phyloP scores from a whole-genome alignment of 352 stramenopile species.

The Phytophthora pseudosyringae region DNA sequence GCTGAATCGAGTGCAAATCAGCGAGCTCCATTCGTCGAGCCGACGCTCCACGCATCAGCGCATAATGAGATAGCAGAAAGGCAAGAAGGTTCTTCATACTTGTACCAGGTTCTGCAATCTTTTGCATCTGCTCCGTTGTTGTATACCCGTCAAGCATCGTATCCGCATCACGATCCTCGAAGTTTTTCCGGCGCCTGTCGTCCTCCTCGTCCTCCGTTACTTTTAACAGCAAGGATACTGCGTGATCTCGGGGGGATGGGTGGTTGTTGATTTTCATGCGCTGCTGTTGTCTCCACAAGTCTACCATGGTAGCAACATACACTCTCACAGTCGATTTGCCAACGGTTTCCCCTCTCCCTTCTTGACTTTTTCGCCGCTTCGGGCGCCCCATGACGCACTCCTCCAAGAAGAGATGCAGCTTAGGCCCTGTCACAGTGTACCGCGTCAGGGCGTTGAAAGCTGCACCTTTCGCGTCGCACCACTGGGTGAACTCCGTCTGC shows the following conservation, averaged over 20 bases:
- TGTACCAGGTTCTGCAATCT: conserved; percentile 1
- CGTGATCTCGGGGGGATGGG: background rate
- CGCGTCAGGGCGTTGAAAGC: background rate
- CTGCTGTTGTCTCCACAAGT: conserved; percentile 1
- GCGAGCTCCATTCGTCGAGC: conserved; percentile 2
- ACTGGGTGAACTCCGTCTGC: background rate
- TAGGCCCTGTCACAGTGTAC: background rate
- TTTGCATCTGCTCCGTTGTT: background rate
- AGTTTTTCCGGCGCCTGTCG: background rate
- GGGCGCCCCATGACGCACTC: conserved; percentile 4
- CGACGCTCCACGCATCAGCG: conserved; percentile 10
- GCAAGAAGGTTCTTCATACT: conserved; percentile 7
- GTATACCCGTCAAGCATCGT: background rate
- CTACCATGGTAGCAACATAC: conserved; percentile 7
- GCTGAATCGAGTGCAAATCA: conserved; percentile 11
- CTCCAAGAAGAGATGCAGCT: conserved; percentile 13
- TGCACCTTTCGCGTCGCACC: background rate
- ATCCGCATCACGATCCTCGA: background rate
- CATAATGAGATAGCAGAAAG: conserved; percentile 12
- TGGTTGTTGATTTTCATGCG: background rate
- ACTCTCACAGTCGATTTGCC: background rate
- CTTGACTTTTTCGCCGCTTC: background rate
- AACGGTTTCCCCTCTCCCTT: background rate
- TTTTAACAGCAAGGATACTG: background rate
- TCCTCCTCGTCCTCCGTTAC: conserved; percentile 11